A percentile compares a stretch with the other conserved stretches of the same genome.
Conservation (phyloP, 139 green algal species). For the Chlamydomonas urium region DNA sequence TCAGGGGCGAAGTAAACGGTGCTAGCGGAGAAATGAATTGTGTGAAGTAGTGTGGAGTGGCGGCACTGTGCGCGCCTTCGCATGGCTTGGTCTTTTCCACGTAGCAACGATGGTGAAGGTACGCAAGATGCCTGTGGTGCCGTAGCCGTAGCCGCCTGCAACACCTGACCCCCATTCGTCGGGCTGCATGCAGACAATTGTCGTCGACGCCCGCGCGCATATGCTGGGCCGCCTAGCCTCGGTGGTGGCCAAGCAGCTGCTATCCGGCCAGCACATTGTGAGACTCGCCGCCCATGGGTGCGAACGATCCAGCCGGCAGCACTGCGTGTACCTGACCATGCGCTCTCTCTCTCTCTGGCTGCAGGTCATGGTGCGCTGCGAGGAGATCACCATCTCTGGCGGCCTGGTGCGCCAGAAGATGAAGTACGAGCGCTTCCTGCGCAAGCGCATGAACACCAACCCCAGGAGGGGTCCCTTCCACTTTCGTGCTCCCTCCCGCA, state of each 20-base stretch:
- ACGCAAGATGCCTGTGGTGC: no score
- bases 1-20: no score
- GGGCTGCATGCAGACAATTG: conserved; percentile 54
- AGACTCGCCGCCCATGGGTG: no score
- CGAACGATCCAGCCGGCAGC: conserved; percentile 8
- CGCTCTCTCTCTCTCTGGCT: not conserved
- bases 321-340: not conserved
- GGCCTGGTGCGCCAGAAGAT: conserved; percentile 95
- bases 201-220: conserved; percentile 92
- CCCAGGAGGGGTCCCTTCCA: conserved; percentile 86
- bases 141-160: no score
- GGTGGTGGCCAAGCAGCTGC: conserved; percentile 96
- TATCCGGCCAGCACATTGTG: conserved; percentile 91
- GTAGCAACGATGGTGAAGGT: no score
- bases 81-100: no score
- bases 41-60: no score
- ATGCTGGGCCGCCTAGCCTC: conserved; percentile 96
- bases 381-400: conserved; percentile 94
- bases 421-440: conserved; percentile 94
- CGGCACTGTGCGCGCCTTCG: no score
- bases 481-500: conserved; percentile 85
- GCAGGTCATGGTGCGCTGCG: conserved; percentile 83
- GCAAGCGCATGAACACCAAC: conserved; percentile 95
- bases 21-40: no score
- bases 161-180: no score